Evolutionary conservation across 139 green algal genomes (phyloP).

Genomic region (Chlamydomonas asymmetrica): DNA sequence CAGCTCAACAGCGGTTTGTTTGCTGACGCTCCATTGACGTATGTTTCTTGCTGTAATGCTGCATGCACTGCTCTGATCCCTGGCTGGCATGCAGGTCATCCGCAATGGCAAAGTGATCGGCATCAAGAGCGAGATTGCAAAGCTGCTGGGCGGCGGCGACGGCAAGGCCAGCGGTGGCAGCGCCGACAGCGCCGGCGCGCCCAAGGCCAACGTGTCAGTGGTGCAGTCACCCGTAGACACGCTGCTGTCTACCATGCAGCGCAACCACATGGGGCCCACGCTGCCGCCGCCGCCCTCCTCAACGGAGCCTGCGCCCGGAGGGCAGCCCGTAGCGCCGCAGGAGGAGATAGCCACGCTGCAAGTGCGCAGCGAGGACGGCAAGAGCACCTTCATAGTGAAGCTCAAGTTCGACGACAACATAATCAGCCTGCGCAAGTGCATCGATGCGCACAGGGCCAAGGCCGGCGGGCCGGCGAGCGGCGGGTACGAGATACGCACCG

Average conservation of each 20-base stretch:
- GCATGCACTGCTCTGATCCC: no score
- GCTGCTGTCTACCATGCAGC: conserved; percentile 43
- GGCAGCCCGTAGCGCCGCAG: not conserved
- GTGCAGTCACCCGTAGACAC: conserved; percentile 38
- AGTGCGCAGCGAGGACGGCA: conserved; percentile 59
- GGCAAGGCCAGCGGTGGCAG: not conserved
- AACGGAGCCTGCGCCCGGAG: no score
- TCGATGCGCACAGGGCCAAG: conserved; percentile 41
- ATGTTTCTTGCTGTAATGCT: no score
- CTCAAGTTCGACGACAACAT: conserved; percentile 51
- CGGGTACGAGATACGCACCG: conserved; percentile 48
- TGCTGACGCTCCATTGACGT: no score
- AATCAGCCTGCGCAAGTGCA: conserved; percentile 32
- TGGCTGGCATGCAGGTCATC: no score
- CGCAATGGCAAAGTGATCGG: conserved; percentile 53
- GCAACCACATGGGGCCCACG: conserved; percentile 42
- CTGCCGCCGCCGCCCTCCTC: conserved; percentile 46
- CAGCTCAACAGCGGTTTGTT: no score
- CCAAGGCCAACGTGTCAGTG: conserved; percentile 27
- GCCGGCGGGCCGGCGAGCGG: not conserved
- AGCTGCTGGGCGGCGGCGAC: conserved; percentile 8
- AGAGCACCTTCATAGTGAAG: conserved; percentile 58
- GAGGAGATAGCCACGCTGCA: conserved; percentile 31
- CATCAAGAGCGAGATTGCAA: conserved; percentile 25
- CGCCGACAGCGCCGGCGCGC: no score